Percentiles rank a stretch among this genome's conserved stretches.
phyloP scores from a whole-genome alignment of 352 stramenopile species.

The Phytophthora pistaciae region DNA sequence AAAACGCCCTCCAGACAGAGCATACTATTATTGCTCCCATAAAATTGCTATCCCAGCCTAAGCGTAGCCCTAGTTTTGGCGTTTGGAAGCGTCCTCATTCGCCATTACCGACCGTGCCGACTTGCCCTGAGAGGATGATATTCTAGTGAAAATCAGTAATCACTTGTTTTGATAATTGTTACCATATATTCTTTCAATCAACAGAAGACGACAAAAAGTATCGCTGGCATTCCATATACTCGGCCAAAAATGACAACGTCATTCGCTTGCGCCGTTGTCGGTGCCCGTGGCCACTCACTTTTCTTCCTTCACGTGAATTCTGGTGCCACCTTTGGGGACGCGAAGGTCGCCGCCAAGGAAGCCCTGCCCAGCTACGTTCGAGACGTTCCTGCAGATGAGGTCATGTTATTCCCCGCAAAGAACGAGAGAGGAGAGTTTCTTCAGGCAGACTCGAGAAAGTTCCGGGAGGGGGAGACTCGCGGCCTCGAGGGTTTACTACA shows the following conservation, averaged over 20 bases:
- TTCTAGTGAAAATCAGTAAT: too few relatives aligned
- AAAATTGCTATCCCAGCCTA: too few relatives aligned
- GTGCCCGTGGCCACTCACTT: background rate
- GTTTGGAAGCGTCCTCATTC: too few relatives aligned
- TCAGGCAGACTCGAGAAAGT: background rate
- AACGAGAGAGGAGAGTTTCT: background rate
- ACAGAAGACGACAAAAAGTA: too few relatives aligned
- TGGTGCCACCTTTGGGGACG: background rate
- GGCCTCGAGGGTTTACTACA: background rate
- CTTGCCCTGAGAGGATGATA: too few relatives aligned
- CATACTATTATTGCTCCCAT: too few relatives aligned
- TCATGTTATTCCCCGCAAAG: background rate
- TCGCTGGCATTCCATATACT: too few relatives aligned
- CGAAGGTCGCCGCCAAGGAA: background rate
- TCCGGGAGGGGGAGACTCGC: background rate
- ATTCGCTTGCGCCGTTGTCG: background rate
- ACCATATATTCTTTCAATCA: too few relatives aligned
- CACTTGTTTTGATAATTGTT: too few relatives aligned
- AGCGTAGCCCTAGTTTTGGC: too few relatives aligned
- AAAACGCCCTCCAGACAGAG: too few relatives aligned
- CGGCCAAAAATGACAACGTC: background rate
- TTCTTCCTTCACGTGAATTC: background rate
- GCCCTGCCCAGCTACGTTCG: background rate
- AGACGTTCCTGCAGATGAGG: background rate
- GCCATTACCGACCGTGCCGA: too few relatives aligned